These are phyloP conservation scores for Podochytrium sp. DNA, from an alignment of 192 early-diverging fungal genomes.

Conservation along the genomic window DNA sequence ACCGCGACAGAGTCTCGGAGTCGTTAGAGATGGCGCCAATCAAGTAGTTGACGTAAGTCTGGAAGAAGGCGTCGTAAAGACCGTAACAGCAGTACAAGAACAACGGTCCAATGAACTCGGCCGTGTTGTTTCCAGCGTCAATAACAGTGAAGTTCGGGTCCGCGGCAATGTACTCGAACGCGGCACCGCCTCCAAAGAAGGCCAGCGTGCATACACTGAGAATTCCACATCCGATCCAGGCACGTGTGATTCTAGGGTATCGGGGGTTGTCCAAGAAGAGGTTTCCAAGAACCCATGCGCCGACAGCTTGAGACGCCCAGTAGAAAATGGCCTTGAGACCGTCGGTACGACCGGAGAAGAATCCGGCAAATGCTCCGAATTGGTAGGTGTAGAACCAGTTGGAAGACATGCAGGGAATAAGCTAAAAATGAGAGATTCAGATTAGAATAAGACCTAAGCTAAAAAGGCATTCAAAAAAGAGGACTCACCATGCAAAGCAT, in stretches of 20 bases:
- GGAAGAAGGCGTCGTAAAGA: slow-evolving; percentile 79
- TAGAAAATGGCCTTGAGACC: slow-evolving; percentile 21
- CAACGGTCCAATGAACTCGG: slow-evolving; percentile 53
- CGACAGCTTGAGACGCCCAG: slow-evolving; percentile 6
- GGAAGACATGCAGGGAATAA: slow-evolving; percentile 62
- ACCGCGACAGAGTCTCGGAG: slow-evolving; percentile 45
- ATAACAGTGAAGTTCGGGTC: slow-evolving; percentile 54
- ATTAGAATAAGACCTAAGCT: no score
- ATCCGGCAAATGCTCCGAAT: slow-evolving; percentile 39
- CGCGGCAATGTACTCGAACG: slow-evolving; percentile 41
- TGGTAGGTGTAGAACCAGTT: slow-evolving; percentile 87
- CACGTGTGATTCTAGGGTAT: slow-evolving; percentile 63
- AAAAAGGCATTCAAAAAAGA: no score
- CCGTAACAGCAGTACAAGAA: slow-evolving; percentile 78
- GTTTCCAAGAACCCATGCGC: slow-evolving; percentile 16
- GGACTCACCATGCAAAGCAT: slow-evolving; percentile 57
- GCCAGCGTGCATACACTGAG: not conserved
- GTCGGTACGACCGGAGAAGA: slow-evolving; percentile 10
- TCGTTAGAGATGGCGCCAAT: slow-evolving; percentile 85
- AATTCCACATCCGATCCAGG: slow-evolving; percentile 55
- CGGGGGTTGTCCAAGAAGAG: slow-evolving; percentile 53
- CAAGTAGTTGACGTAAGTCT: slow-evolving; percentile 81
- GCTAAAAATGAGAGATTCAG: no score
- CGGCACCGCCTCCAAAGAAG: slow-evolving; percentile 15
- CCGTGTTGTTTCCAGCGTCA: slow-evolving; percentile 30